Evolutionary conservation across 2,329 filamentous ascomycete species (phyloP), one percentile per base, ranked within the genome.

Genomic region (Cucurbitaria berberidis): DNA sequence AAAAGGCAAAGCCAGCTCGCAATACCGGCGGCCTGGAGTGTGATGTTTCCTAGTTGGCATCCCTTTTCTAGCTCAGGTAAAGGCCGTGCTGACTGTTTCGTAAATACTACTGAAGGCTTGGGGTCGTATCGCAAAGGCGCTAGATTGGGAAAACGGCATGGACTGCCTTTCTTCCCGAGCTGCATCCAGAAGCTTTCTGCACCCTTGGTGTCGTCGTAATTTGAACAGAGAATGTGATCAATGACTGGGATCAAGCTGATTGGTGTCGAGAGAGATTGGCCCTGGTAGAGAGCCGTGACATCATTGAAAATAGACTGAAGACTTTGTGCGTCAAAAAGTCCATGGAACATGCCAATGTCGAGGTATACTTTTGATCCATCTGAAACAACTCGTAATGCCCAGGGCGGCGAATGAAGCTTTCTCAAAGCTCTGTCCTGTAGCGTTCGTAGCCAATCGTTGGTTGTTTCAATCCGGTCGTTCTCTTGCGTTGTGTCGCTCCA

Each of bases 261-360:
- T 3, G 67, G 56, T 7, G 55, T 41, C 53, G 45, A 1, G 76
- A 45, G 1, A 51, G 10, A 2, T 65, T 53, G 3, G 16, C 66
- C 71, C 8, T 66, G 53, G 29, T 83, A 79, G 10, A 72, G 64
- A 30, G 62, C 64, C 2, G 74, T 64, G 11, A 96, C 77, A 60
- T 89, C 84, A 0, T 78, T 67, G 1, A 96, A 74, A 1, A 97
- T 81, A 0, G 80, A 67, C 3, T 84, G 78, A 10, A 97, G 76
- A 8, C 91, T 92, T 35, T 85, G 81, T 0, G 91, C 93, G 76
- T 97, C 93, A 61, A 96, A 97, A 0, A 97, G 78, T 0, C 90
- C 89, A 75, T 97, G 93, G 58, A 96, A 89, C 2, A 91, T 80
- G 9, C 80, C 83, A 18, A 87, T 66, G 39, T 81, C 74, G 35